phyloP scores from a whole-genome alignment of 2,329 filamentous ascomycete genomes.

The Colletotrichum lini region DNA sequence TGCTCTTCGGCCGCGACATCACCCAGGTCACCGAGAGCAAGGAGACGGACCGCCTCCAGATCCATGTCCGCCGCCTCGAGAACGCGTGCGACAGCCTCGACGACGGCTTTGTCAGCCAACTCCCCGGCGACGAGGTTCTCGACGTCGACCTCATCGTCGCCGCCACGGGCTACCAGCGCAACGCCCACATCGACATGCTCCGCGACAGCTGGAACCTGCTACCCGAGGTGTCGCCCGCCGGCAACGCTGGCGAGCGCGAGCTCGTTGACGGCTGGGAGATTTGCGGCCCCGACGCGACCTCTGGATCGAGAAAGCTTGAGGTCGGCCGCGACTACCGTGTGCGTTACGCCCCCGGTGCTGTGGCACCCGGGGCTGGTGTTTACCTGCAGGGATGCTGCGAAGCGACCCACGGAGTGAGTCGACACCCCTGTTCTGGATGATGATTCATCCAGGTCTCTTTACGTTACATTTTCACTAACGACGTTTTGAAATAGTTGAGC shows the following conservation, averaged over 20 bases:
- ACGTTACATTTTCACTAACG: conserved; percentile 43
- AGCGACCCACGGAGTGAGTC: conserved; percentile 88
- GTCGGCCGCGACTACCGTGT: conserved; percentile 86
- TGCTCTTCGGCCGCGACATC: conserved; percentile 79
- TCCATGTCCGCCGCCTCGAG: conserved; percentile 68
- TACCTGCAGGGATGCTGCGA: conserved; percentile 97
- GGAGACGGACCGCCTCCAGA: conserved; percentile 64
- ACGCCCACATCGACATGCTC: conserved; percentile 84
- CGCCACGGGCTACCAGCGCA: conserved; percentile 87
- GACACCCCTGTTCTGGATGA: conserved; percentile 3
- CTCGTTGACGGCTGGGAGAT: conserved; percentile 57
- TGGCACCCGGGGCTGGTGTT: conserved; percentile 82
- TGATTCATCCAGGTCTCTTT: conserved; percentile 6
- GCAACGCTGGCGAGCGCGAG: conserved; percentile 27
- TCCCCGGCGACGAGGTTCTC: conserved; percentile 68
- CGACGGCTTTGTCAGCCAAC: conserved; percentile 55
- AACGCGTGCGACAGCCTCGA: conserved; percentile 50
- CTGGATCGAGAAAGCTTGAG: conserved; percentile 65
- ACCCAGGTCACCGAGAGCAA: conserved; percentile 70
- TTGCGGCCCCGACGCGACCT: conserved; percentile 29
- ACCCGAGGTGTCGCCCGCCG: conserved; percentile 57
- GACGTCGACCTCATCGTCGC: conserved; percentile 87
- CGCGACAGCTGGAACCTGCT: conserved; percentile 76
- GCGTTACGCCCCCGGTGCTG: conserved; percentile 75
- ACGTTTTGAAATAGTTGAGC: conserved; percentile 69